These are phyloP conservation scores for Talaromyces thailandensis DNA, from an alignment of 495 filamentous ascomycete genomes.

Conservation along the genomic window DNA sequence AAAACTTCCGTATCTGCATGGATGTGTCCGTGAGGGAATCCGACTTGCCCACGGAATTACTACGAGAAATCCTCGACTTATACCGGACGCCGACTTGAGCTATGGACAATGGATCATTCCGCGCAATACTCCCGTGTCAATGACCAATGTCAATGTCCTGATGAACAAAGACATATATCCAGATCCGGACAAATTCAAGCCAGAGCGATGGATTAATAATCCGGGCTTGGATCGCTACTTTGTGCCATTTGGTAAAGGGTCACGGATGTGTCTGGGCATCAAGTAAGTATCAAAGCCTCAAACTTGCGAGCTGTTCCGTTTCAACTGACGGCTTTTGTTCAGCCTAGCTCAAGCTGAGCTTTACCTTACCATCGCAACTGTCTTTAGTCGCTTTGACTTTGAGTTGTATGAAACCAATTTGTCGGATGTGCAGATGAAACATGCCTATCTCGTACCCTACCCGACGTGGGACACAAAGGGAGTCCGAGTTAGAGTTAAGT, in stretches of 20 bases:
- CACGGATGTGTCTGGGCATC: slow-evolving; percentile 22
- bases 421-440: slow-evolving; percentile 20
- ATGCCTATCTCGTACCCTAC: slow-evolving; percentile 18
- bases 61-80: slow-evolving; percentile 13
- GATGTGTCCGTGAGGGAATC: too few species aligned
- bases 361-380: slow-evolving; percentile 24
- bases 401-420: slow-evolving; percentile 26
- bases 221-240: slow-evolving; percentile 11
- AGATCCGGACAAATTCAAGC: slow-evolving; percentile 22
- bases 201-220: slow-evolving; percentile 31
- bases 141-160: slow-evolving; percentile 27
- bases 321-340: not conserved
- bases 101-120: slow-evolving; percentile 12
- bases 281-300: slow-evolving; percentile 15
- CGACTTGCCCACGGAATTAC: too few species aligned
- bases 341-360: slow-evolving; percentile 33
- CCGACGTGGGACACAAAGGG: slow-evolving; percentile 23
- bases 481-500: slow-evolving; percentile 12
- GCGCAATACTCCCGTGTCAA: slow-evolving; percentile 29
- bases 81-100: not conserved
- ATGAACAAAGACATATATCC: slow-evolving; percentile 29
- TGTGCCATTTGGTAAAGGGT: slow-evolving; percentile 15
- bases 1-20: too few species aligned
- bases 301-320: not conserved
- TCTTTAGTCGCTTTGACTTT: slow-evolving; percentile 29